Conservation (phyloP, 257 asterid species). For the Haberlea rhodopensis region DNA sequence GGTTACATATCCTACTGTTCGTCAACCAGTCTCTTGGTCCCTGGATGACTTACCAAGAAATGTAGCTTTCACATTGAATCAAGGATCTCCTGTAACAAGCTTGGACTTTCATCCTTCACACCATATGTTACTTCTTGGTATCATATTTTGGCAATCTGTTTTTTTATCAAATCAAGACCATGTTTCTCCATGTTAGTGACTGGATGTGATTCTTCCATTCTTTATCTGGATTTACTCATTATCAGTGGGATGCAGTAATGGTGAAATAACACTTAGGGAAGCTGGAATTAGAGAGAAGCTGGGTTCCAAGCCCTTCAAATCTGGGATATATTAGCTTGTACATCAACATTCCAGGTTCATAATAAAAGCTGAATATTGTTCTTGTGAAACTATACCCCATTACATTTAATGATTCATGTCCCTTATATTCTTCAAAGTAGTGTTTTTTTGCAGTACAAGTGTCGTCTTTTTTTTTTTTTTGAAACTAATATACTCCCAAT, state of each 20-base stretch:
- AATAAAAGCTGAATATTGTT: slow-evolving; percentile 3
- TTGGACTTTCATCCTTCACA: slow-evolving; percentile 95
- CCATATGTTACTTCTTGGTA: slow-evolving; percentile 85
- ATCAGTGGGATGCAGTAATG: slow-evolving; percentile 87
- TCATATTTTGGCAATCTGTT: slow-evolving; percentile 18
- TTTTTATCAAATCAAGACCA: slow-evolving; percentile 10
- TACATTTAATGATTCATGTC: neutral
- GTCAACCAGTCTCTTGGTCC: slow-evolving; percentile 84
- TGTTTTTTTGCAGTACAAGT: too few relatives aligned
- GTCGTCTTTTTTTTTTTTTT: too few relatives aligned
- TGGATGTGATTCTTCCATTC: slow-evolving; percentile 5
- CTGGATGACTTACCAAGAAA: slow-evolving; percentile 89
- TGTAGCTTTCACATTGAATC: slow-evolving; percentile 84
- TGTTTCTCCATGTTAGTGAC: neutral
- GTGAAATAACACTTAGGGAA: slow-evolving; percentile 91
- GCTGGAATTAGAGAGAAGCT: slow-evolving; percentile 80
- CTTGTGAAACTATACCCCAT: neutral
- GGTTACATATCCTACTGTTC: slow-evolving; percentile 90
- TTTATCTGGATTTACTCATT: slow-evolving; percentile 17
- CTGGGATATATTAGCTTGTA: slow-evolving; percentile 76
- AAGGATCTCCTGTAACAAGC: slow-evolving; percentile 80
- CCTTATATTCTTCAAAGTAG: too few relatives aligned
- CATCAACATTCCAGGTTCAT: slow-evolving; percentile 74
- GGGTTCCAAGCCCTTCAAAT: slow-evolving; percentile 78
- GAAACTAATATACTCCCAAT: neutral